Conservation (phyloP, 1,139 yeast species). For the Candida frijolesensis region DNA sequence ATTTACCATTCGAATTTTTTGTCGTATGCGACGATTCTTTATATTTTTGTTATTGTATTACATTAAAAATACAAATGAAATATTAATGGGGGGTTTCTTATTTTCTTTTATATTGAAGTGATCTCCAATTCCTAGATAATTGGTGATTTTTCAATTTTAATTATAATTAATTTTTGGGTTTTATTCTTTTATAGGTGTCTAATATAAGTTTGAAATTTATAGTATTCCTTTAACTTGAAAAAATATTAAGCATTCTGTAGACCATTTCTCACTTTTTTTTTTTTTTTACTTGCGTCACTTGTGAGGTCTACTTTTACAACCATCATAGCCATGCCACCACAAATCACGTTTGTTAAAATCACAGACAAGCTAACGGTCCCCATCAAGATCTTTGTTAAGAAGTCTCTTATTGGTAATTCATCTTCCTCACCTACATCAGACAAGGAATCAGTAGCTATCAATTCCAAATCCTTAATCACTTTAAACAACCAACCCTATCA, state of each 20-base stretch:
- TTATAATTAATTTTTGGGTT: neutral
- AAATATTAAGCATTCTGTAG: neutral
- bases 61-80: neutral
- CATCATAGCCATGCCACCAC: conserved; percentile 16
- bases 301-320: neutral
- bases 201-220: conserved; percentile 6
- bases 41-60: neutral
- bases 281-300: neutral
- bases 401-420: neutral
- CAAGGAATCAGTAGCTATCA: conserved; percentile 13
- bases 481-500: conserved; percentile 13
- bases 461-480: conserved; percentile 16
- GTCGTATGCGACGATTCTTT: conserved; percentile 8
- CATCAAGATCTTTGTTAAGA: conserved; percentile 15
- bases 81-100: neutral
- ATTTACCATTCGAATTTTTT: conserved; percentile 1
- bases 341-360: conserved; percentile 15
- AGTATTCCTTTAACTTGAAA: neutral
- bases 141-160: neutral
- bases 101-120: neutral
- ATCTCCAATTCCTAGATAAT: neutral
- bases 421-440: neutral
- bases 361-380: conserved; percentile 12
- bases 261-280: neutral
- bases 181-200: conserved; percentile 5